Evolutionary conservation across 164 flowering plant genomes (phyloP), one percentile per base, ranked within the genome.

Genomic region (Nymphaea thermarum): DNA sequence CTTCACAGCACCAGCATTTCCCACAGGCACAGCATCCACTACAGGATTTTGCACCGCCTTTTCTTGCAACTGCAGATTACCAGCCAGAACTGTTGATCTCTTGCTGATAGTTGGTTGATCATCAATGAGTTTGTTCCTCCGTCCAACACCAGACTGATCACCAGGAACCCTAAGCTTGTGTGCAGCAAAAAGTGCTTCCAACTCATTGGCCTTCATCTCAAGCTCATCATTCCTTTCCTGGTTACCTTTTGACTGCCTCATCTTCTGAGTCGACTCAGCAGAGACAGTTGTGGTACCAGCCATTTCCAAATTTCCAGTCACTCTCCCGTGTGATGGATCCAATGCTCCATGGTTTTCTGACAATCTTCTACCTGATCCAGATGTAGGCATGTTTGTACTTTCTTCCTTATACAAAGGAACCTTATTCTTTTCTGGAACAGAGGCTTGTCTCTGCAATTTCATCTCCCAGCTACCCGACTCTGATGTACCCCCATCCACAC

Each of bases 131-230:
- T 84, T 84, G 76, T 74, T 78, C 81, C 87, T 87, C 65, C 88
- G 73, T 3, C 79, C 61, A 65, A 86, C 73, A 75, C 72, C 75
- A 42, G 86, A 82, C 72, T 82, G 96, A 69, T 93, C 97, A 63
- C 77, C 86, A 62, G 97, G 96, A 71, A 77, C 85, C 60, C 93
- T 84, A 70, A 87, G 94, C 76, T 87, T 90, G 77, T 95, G 99
- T 61, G 87, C 97, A 2, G 98, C 98, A 84, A 91, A 95, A 71
- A 95, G 94, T 77, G 87, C 91, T 76, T 95, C 99, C 65, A 95
- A 88, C 67, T 92, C 99, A 84, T 86, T 77, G 44, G 98, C 99
- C 79, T 95, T 95, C 82, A 87, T 70, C 77, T 90, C 86, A 65
- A 95, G 80, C 78, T 94, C 98, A 65, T 95, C 91, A 69, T 90